Evolutionary conservation across 352 stramenopile genomes (phyloP), one percentile per base, ranked within the genome.

Genomic region (Globisporangium nodosum): DNA sequence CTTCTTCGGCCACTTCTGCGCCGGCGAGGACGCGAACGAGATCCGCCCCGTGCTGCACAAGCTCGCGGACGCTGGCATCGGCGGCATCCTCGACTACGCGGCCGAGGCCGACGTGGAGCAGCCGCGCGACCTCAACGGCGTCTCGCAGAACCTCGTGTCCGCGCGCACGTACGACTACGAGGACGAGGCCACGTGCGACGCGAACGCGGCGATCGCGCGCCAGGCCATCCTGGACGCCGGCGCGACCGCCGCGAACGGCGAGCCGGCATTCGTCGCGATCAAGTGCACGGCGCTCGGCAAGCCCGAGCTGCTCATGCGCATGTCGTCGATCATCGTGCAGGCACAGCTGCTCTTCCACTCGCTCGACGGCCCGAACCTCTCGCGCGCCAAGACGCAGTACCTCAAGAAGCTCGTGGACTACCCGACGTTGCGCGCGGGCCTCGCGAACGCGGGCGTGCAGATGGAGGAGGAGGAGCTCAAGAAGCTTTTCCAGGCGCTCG

Each of bases 1-100:
- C 11, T 98, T 99, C 63, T 99, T 99, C 72, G 76, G 80, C 21
- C 96, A 99, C 58, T 99, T 99, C 69, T 99, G 97, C 71, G 96
- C 90, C 15, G 97, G 96, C 20, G 78, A 98, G 55, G 69, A 96
- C 56, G 78, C 85, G 51, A 80, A 93, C 33, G 80, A 88, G 64
- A 96, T 97, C 62, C 74, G 82, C 12, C 87, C 88, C 12, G 76
- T 88, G 35, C 78, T 97, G 27, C 49, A 76, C 21, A 74, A 95
- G 46, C 73, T 98, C 35, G 61, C 85, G 31, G 51, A 78, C 21
- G 80, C 84, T 2, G 90, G 90, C 16, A 95, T 99, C 53, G 92
- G 92, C 12, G 85, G 80, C 37, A 99, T 99, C 60, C 72, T 99
- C 11, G 97, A 99, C 71, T 99, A 98, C 75, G 96, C 96, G 3